Evolutionary conservation across 129 eudicot species (phyloP).

Genomic region (Chrysanthemum seticuspe): DNA sequence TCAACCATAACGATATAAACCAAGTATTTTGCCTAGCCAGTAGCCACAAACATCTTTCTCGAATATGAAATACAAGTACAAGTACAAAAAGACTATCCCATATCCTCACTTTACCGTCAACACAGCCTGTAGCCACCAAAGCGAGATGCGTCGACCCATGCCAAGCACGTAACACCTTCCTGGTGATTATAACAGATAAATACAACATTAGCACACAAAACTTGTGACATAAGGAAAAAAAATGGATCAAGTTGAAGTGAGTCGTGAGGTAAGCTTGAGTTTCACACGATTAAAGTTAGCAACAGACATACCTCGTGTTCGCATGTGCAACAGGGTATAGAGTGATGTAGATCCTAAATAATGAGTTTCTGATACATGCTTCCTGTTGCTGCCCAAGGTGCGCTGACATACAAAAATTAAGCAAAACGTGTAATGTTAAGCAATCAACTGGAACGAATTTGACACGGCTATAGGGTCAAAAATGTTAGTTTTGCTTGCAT

Average conservation of each 20-base stretch:
- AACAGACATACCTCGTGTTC: slow-evolving; percentile 66
- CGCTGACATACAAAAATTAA: slow-evolving; percentile 36
- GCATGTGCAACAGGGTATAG: slow-evolving; percentile 67
- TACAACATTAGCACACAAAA: not conserved
- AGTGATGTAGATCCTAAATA: slow-evolving; percentile 78
- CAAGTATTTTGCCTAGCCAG: no score
- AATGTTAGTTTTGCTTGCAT: no score
- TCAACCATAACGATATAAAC: no score
- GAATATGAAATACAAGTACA: no score
- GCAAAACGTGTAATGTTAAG: not conserved
- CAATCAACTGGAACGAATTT: not conserved
- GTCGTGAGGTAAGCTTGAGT: not conserved
- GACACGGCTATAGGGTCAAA: not conserved
- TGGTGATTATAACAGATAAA: slow-evolving; percentile 24
- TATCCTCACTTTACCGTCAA: slow-evolving; percentile 73
- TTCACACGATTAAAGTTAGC: slow-evolving; percentile 9
- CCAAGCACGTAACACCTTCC: slow-evolving; percentile 83
- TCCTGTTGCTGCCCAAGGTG: slow-evolving; percentile 89
- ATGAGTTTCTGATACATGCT: slow-evolving; percentile 90
- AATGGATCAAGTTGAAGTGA: no score
- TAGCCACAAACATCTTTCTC: no score
- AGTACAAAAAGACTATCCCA: no score
- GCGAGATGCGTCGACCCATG: slow-evolving; percentile 64
- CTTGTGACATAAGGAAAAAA: not conserved
- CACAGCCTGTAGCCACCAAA: slow-evolving; percentile 72